Percentiles rank a stretch among this genome's conserved stretches.
Conservation (phyloP, 306 rosid species). For the Morella rubra region DNA sequence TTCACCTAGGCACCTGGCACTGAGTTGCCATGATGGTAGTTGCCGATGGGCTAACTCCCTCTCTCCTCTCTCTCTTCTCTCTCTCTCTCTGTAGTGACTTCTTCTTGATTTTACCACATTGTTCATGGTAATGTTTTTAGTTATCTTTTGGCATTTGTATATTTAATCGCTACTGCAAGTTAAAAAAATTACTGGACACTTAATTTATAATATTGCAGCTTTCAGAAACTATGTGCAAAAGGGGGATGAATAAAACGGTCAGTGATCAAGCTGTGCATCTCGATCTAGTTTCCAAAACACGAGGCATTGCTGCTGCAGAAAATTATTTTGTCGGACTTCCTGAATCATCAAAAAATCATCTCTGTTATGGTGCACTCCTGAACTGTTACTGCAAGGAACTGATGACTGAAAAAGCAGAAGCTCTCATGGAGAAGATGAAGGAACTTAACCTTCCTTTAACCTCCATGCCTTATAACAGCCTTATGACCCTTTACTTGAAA, state of each 20-base stretch:
- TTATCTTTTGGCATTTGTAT: neutral
- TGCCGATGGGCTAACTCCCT: too few relatives aligned
- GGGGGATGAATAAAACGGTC: constrained; percentile 76
- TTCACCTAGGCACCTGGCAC: neutral
- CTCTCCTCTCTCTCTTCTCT: too few relatives aligned
- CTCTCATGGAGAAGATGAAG: constrained; percentile 81
- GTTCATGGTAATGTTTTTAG: too few relatives aligned
- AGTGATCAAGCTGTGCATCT: constrained; percentile 92
- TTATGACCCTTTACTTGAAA: constrained; percentile 81
- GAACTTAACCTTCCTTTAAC: constrained; percentile 69
- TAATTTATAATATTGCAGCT: constrained; percentile 44
- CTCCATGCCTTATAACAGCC: constrained; percentile 75
- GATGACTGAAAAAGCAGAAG: constrained; percentile 80
- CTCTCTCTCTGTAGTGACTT: too few relatives aligned
- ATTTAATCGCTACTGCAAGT: neutral
- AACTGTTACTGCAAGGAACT: constrained; percentile 93
- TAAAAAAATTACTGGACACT: neutral
- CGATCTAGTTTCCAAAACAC: constrained; percentile 73
- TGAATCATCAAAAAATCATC: constrained; percentile 74
- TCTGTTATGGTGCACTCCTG: constrained; percentile 77
- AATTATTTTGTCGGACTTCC: constrained; percentile 70
- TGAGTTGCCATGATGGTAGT: too few relatives aligned
- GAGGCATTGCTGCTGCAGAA: constrained; percentile 73
- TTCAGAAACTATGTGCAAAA: constrained; percentile 69
- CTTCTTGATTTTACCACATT: neutral